Evolutionary conservation across 2,329 filamentous ascomycete species (phyloP).

Genomic region (Trichoderma asperellum): DNA sequence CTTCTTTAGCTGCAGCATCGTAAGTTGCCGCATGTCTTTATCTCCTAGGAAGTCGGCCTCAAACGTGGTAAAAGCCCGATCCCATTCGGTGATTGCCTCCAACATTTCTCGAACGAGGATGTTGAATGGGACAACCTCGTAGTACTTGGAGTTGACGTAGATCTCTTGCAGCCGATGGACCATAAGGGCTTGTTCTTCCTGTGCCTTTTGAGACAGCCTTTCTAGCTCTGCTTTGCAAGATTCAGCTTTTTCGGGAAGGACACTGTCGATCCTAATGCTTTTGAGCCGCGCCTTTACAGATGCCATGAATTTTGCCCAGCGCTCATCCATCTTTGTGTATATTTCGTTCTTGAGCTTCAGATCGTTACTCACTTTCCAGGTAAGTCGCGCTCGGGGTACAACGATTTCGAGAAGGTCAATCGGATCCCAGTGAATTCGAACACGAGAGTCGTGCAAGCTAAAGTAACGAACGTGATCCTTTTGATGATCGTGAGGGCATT

Average conservation of each 20-base stretch:
- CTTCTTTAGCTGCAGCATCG: slow-evolving; percentile 89
- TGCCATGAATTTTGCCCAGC: slow-evolving; percentile 82
- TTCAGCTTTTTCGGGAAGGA: slow-evolving; percentile 84
- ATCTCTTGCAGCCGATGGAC: slow-evolving; percentile 81
- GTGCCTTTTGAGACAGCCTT: slow-evolving; percentile 72
- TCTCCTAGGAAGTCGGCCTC: slow-evolving; percentile 94
- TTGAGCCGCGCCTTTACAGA: slow-evolving; percentile 84
- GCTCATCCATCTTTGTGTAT: slow-evolving; percentile 77
- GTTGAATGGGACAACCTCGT: slow-evolving; percentile 94
- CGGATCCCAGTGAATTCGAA: slow-evolving; percentile 89
- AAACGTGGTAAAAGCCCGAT: slow-evolving; percentile 85
- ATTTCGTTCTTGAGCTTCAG: slow-evolving; percentile 91
- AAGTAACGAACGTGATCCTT: slow-evolving; percentile 93
- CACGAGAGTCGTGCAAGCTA: slow-evolving; percentile 79
- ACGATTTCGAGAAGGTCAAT: slow-evolving; percentile 94
- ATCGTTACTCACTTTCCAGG: slow-evolving; percentile 97
- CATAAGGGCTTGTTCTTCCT: slow-evolving; percentile 78
- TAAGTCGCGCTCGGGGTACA: slow-evolving; percentile 85
- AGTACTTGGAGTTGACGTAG: slow-evolving; percentile 93
- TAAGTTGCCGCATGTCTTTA: slow-evolving; percentile 91
- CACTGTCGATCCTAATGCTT: slow-evolving; percentile 88
- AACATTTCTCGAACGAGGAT: slow-evolving; percentile 86
- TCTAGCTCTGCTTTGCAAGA: slow-evolving; percentile 83
- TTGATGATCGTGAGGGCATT: slow-evolving; percentile 88
- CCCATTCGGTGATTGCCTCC: slow-evolving; percentile 92